phyloP scores from a whole-genome alignment of 257 asterid genomes.

The Petunia secreta region DNA sequence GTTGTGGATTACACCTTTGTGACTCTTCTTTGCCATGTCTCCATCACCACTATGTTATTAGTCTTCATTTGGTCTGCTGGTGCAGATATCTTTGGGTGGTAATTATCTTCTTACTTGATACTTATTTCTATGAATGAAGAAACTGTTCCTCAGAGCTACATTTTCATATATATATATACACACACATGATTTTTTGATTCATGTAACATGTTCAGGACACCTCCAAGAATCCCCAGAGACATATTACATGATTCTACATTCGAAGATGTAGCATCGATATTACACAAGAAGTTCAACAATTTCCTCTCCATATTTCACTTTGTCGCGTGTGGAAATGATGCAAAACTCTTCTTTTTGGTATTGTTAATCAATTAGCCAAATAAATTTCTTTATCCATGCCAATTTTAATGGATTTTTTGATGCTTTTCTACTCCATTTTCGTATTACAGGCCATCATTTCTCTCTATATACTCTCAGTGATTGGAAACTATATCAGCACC shows the following conservation, averaged over 20 bases:
- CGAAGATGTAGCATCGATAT: slow-evolving; percentile 34
- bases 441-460: slow-evolving; percentile 46
- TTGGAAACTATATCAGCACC: slow-evolving; percentile 56
- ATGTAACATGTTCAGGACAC: slow-evolving; percentile 43
- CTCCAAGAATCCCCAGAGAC: slow-evolving; percentile 48
- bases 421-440: background rate
- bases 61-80: slow-evolving; percentile 59
- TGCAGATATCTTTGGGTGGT: slow-evolving; percentile 53
- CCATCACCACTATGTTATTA: slow-evolving; percentile 56
- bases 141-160: background rate
- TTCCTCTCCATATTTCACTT: slow-evolving; percentile 34
- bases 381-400: background rate
- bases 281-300: slow-evolving; percentile 43
- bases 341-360: slow-evolving; percentile 56
- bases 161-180: background rate
- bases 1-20: slow-evolving; percentile 56
- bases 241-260: slow-evolving; percentile 42
- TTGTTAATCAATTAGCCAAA: background rate
- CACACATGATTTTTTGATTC: background rate
- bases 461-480: slow-evolving; percentile 48
- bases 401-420: background rate
- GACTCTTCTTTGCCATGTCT: slow-evolving; percentile 54
- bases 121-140: background rate
- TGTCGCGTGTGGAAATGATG: slow-evolving; percentile 56
- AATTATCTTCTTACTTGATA: slow-evolving; percentile 13